Evolutionary conservation across 306 rosid genomes (phyloP).

Genomic region (Begonia fuchsioides): DNA sequence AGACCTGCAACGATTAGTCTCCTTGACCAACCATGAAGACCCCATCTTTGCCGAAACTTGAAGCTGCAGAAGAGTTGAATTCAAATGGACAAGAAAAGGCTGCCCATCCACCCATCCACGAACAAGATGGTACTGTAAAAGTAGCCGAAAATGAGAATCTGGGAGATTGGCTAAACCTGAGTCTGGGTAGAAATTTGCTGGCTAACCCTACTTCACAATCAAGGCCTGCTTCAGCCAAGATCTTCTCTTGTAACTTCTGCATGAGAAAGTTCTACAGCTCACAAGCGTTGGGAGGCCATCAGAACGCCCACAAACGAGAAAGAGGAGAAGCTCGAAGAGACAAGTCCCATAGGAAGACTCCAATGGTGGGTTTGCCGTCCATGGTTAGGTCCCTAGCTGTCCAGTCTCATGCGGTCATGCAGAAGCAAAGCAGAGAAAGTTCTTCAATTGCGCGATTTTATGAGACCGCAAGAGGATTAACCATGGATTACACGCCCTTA

Average conservation of each 20-base stretch:
- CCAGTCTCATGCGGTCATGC: conserved; percentile 63
- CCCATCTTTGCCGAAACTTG: background rate
- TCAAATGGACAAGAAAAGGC: background rate
- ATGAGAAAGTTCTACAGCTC: conserved; percentile 84
- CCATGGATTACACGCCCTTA: conserved; percentile 30
- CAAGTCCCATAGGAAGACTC: conserved; percentile 55
- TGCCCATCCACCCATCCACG: too few relatives aligned
- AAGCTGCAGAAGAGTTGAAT: background rate
- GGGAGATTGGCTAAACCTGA: background rate
- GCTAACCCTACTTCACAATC: too few relatives aligned
- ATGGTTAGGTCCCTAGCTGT: conserved; percentile 41
- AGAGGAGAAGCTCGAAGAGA: conserved; percentile 78
- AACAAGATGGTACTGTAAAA: background rate
- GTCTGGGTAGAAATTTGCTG: background rate
- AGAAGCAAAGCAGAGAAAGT: conserved; percentile 41
- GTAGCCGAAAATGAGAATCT: background rate
- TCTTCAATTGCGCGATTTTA: conserved; percentile 31
- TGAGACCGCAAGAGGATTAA: conserved; percentile 31
- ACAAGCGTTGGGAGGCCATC: conserved; percentile 94
- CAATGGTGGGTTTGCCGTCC: conserved; percentile 45
- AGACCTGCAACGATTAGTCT: background rate
- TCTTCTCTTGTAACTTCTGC: conserved; percentile 85
- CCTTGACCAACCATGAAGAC: background rate
- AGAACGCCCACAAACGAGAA: conserved; percentile 88
- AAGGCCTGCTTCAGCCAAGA: conserved; percentile 13